A percentile compares a stretch with the other conserved stretches of the same genome.
These are phyloP conservation scores for Nicotiana obtusifolia DNA, from an alignment of 257 asterid genomes.

Conservation along the genomic window DNA sequence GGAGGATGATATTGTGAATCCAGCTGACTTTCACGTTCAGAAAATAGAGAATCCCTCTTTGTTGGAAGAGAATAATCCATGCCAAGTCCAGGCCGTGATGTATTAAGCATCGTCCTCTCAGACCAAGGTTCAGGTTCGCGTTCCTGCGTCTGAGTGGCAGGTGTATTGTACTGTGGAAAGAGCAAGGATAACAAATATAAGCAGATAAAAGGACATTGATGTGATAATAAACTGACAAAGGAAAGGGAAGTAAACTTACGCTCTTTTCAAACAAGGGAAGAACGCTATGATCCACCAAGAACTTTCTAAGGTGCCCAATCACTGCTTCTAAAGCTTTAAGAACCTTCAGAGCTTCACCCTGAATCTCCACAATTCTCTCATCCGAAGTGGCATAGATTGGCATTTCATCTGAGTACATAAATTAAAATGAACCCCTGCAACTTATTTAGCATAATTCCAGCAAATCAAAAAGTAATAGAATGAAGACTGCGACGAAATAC, in stretches of 20 bases:
- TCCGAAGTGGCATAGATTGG: conserved; percentile 68
- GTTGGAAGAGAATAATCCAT: conserved; percentile 13
- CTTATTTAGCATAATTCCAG: background rate
- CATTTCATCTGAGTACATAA: conserved; percentile 41
- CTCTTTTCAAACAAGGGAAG: conserved; percentile 78
- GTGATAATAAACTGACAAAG: background rate
- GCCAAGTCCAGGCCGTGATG: conserved; percentile 5
- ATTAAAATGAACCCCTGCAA: background rate
- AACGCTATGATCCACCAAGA: conserved; percentile 79
- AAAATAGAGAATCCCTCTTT: conserved; percentile 51
- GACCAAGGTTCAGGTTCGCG: conserved; percentile 60
- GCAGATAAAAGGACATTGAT: background rate
- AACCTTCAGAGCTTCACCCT: conserved; percentile 78
- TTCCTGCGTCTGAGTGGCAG: conserved; percentile 55
- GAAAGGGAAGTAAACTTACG: conserved; percentile 38
- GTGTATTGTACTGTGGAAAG: conserved; percentile 42
- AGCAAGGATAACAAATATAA: background rate
- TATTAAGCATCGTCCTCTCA: conserved; percentile 24
- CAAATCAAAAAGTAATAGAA: background rate
- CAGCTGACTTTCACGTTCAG: conserved; percentile 55
- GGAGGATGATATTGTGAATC: conserved; percentile 41
- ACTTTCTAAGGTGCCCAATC: conserved; percentile 74
- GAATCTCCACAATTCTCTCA: conserved; percentile 81
- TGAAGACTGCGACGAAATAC: conserved; percentile 23
- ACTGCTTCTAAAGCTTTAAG: conserved; percentile 78